A percentile compares a stretch with the other conserved stretches of the same genome.
These are phyloP conservation scores for Trifolium pratense DNA, from an alignment of 306 rosid species.

Conservation along the genomic window DNA sequence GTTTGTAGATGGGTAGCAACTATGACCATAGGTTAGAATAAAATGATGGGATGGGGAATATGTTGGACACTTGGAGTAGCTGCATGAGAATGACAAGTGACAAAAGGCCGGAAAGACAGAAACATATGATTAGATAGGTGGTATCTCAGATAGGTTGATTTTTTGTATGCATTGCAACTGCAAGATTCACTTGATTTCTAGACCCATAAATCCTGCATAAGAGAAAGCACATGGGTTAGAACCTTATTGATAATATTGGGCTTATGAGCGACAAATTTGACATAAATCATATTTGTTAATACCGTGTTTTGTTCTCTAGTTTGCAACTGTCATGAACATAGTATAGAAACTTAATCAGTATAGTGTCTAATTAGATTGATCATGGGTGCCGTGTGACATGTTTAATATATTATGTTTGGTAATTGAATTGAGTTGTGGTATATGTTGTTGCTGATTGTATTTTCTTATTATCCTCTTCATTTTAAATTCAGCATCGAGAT, in stretches of 20 bases:
- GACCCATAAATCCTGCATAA: constrained; percentile 18
- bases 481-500: constrained; percentile 77
- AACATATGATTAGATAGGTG: constrained; percentile 9
- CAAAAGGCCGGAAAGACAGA: neutral
- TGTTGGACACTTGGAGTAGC: too few relatives aligned
- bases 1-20: neutral
- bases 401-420: neutral
- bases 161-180: constrained; percentile 19
- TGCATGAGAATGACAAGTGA: constrained; percentile 1
- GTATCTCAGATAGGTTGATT: neutral
- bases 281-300: constrained; percentile 4
- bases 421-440: constrained; percentile 16
- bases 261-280: neutral
- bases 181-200: constrained; percentile 18
- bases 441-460: constrained; percentile 34
- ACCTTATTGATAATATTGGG: constrained; percentile 10
- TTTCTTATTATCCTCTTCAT: constrained; percentile 33
- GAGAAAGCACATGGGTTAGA: neutral
- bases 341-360: neutral
- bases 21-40: neutral
- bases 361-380: constrained; percentile 9
- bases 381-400: constrained; percentile 7
- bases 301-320: constrained; percentile 29
- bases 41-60: constrained; percentile 19
- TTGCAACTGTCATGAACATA: neutral